Evolutionary conservation across 2,329 filamentous ascomycete species (phyloP), one percentile per base, ranked within the genome.

Genomic region (Aspergillus tubingensis): DNA sequence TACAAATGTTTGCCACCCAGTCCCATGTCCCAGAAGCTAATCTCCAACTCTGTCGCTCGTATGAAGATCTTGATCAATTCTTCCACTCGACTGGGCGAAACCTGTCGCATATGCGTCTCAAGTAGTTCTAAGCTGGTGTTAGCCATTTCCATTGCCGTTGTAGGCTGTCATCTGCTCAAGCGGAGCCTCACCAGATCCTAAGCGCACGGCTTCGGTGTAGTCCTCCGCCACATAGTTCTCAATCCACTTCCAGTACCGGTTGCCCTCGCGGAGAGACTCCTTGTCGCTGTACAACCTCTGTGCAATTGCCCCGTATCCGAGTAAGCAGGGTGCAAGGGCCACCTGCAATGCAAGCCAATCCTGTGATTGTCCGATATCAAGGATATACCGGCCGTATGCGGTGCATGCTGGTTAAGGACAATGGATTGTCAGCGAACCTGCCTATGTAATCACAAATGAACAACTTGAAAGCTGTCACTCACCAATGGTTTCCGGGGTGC

Each of bases 221-320:
- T 95, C 91, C 0, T 91, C 88, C 2, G 88, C 90, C 15, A 90
- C 85, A 72, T 97, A 98, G 70, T 91, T 96, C 72, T 93, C 83
- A 66, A 98, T 91, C 94, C 94, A 98, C 49, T 87, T 85, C 89
- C 90, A 95, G 79, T 96, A 98, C 17, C 79, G 82, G 73, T 94
- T 96, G 0, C 81, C 86, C 11, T 89, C 81, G 41, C 82, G 82
- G 52, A 79, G 69, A 38, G 87, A 89, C n/a, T 79, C 81, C 52
- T 83, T 78, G 62, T 90, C 87, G 13, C 80, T 80, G 67, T 87
- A 82, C 3, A 96, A 81, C 68, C 91, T 85, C 68, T 83, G 83
- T 5, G 91, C 94, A 61, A 96, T 91, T 58, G 86, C 86, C 8
- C 89, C 89, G 74, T 98, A 97, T 44, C 94, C 94, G n/a, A 97